Base-by-base conservation (phyloP, 2,329 filamentous ascomycete species). In the Monosporascus sp. region DNA sequence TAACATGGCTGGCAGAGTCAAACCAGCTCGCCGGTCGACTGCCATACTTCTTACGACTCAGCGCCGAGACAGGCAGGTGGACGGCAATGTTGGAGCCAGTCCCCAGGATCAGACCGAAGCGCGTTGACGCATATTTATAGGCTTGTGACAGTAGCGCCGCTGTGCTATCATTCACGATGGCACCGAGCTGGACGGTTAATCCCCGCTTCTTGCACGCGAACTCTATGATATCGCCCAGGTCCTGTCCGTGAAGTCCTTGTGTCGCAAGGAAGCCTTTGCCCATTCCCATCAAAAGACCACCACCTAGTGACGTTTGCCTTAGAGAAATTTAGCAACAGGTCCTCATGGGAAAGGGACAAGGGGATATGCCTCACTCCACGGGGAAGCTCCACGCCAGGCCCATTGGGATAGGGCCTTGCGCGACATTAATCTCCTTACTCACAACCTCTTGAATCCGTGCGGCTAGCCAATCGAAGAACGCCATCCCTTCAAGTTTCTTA, bases 321-420 rank as follows among this genome's bases (percentile, higher is more conserved):
- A 60, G 17, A 50, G 50, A 22, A n/a, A 3, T 20, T 50, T 51
- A 61, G 70, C 55, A 70, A 65, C 24, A 56, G 38, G 45, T 27
- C 18, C 9, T 9, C 31, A 35, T 35, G 11, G 11, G 31, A 11
- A 5, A 35, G 31, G 27, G 9, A 35, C 14, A 35, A 56, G 37
- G 47, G 35, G n/a, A 47, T 27, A 31, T 8, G 39, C 74, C 81
- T 65, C 73, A 86, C 83, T 87, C 81, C 45, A 88, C 82, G 25
- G 85, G 85, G 60, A 88, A 88, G 54, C 84, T 87, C 83, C 85
- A 88, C 6, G 85, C 81, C 56, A 87, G 67, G 1, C 83, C 83
- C 70, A 86, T 74, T 8, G 77, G 78, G 50, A 87, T 70, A 27
- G 78, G 75, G 2, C 72, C 67, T 53, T 71, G 66, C 22, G 65